These are phyloP conservation scores for Puccinia brachypodii DNA, from an alignment of 1,284 basidiomycete species.

Conservation along the genomic window DNA sequence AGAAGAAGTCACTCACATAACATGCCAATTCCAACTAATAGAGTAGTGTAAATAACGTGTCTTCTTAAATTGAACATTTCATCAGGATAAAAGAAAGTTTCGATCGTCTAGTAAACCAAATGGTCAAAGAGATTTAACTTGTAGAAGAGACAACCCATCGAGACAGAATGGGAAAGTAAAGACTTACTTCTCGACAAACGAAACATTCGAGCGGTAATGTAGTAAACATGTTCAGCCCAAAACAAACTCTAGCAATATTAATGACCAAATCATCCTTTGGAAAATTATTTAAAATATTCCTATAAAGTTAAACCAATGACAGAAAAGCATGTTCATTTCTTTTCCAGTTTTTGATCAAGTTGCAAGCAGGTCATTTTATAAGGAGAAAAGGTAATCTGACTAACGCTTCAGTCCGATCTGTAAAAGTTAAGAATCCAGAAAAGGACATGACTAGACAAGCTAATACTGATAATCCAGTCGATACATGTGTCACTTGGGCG, in stretches of 20 bases:
- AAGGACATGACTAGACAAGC: constrained; percentile 80
- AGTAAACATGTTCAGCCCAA: constrained; percentile 98
- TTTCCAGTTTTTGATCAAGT: constrained; percentile 20
- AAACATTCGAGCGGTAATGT: constrained; percentile 90
- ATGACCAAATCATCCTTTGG: constrained; percentile 72
- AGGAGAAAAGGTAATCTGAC: background rate
- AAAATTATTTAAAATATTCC: constrained; percentile 93
- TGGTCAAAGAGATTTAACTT: background rate
- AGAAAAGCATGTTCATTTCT: background rate
- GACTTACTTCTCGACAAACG: constrained; percentile 81
- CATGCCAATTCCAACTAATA: constrained; percentile 80
- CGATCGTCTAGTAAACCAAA: constrained; percentile 67
- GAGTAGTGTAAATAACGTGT: constrained; percentile 86
- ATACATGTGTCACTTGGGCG: constrained; percentile 86
- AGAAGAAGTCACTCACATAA: constrained; percentile 63
- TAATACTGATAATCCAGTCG: constrained; percentile 75
- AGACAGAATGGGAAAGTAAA: constrained; percentile 52
- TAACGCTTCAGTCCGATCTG: constrained; percentile 75
- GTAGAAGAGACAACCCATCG: constrained; percentile 11
- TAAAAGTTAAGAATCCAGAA: constrained; percentile 90
- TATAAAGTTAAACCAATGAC: too few species aligned
- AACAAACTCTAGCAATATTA: constrained; percentile 90
- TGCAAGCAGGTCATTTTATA: too few species aligned
- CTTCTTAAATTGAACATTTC: constrained; percentile 75
- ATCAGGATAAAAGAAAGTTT: constrained; percentile 87